These are phyloP conservation scores for Pyricularia sp. DNA, from an alignment of 2,329 filamentous ascomycete genomes.

Conservation along the genomic window DNA sequence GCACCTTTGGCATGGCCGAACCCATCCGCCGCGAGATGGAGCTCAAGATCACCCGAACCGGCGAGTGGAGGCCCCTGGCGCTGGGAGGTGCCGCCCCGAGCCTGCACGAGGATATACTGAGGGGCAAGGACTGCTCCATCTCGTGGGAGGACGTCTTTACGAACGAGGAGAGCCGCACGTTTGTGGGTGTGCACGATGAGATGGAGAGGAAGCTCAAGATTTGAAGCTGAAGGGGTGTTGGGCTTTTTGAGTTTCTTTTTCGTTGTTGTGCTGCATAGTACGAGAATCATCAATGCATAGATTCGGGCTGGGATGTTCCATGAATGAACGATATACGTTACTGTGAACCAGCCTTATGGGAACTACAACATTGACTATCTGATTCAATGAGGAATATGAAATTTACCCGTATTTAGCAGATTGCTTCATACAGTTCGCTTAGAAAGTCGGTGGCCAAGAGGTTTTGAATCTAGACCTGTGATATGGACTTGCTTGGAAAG, in stretches of 20 bases:
- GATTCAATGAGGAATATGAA: not conserved
- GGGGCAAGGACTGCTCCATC: conserved; percentile 66
- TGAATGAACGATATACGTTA: not conserved
- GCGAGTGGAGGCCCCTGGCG: conserved; percentile 69
- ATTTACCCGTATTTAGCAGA: no score
- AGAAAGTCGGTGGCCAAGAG: no score
- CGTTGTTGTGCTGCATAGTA: not conserved
- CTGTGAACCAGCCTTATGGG: not conserved
- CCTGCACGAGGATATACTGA: conserved; percentile 84
- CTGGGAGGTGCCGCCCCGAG: conserved; percentile 49
- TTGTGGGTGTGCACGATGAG: conserved; percentile 76
- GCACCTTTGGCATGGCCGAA: conserved; percentile 86
- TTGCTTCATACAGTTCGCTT: no score
- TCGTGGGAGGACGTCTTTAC: conserved; percentile 92
- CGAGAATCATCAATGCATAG: not conserved
- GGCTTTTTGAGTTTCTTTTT: not conserved
- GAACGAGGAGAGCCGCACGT: conserved; percentile 63
- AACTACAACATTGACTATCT: not conserved
- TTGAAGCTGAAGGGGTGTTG: conserved; percentile 20
- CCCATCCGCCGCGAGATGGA: conserved; percentile 92
- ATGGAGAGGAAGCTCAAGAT: conserved; percentile 91
- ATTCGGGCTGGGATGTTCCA: not conserved
- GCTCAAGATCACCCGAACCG: conserved; percentile 73
- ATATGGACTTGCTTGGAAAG: not conserved
- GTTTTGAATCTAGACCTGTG: no score